Conservation (phyloP, 768 basidiomycete genomes). For the Holtermanniella nyarrowii region DNA sequence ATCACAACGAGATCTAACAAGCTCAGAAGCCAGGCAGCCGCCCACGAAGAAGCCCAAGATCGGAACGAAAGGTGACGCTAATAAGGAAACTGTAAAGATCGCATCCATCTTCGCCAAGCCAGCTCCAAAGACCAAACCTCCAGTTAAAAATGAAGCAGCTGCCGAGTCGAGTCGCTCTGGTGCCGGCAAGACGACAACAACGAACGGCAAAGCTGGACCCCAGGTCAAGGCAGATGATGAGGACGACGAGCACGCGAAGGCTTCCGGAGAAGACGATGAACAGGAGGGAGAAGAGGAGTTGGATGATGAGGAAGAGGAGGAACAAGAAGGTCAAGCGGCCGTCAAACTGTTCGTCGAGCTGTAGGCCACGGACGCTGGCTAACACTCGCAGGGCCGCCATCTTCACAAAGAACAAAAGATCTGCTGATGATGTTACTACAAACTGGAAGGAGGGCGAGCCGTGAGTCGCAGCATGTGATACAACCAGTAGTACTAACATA, state of each 20-base stretch:
- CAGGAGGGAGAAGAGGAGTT: conserved; percentile 40
- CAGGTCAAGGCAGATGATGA: background rate
- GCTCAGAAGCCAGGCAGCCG: conserved; percentile 13
- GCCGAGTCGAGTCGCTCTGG: background rate
- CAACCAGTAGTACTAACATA: background rate
- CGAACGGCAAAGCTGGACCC: conserved; percentile 8
- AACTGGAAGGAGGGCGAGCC: conserved; percentile 70
- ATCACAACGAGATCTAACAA: no score
- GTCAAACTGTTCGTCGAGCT: conserved; percentile 51
- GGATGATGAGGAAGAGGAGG: conserved; percentile 37
- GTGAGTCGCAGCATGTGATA: no score
- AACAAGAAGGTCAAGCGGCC: conserved; percentile 43
- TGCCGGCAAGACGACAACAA: conserved; percentile 6
- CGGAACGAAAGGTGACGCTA: no score
- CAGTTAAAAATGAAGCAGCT: conserved; percentile 6
- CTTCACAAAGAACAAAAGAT: conserved; percentile 29
- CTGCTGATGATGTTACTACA: conserved; percentile 47
- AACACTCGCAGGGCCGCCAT: conserved; percentile 25
- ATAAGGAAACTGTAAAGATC: conserved; percentile 3
- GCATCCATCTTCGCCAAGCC: conserved; percentile 35
- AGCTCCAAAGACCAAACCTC: conserved; percentile 7
- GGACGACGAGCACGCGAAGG: conserved; percentile 1
- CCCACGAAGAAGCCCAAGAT: conserved; percentile 27
- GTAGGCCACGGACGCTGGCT: background rate
- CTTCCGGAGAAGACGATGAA: conserved; percentile 34